These are phyloP conservation scores for Pyronema domesticum DNA, from an alignment of 495 filamentous ascomycete species.

Conservation along the genomic window DNA sequence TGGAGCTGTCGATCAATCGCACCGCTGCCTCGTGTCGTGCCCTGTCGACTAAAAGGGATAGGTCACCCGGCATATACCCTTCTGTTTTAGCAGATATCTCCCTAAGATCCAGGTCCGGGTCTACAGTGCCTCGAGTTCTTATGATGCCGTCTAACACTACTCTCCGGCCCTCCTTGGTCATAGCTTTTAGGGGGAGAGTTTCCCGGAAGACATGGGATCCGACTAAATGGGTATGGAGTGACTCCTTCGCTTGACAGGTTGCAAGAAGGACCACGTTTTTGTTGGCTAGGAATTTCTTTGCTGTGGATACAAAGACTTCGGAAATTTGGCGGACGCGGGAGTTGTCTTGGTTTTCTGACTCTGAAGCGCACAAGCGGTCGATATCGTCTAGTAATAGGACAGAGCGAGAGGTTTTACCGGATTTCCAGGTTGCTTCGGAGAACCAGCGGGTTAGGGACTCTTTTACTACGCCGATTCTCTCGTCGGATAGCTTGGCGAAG, in stretches of 20 bases:
- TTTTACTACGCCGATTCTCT: conserved; percentile 76
- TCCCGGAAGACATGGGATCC: conserved; percentile 67
- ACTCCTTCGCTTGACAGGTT: conserved; percentile 82
- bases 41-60: conserved; percentile 66
- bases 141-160: conserved; percentile 60
- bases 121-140: conserved; percentile 21
- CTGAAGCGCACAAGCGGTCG: conserved; percentile 75
- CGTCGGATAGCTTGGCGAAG: conserved; percentile 45
- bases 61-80: conserved; percentile 92
- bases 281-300: conserved; percentile 56
- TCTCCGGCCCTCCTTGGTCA: conserved; percentile 77
- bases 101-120: conserved; percentile 68
- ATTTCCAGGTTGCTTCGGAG: conserved; percentile 75
- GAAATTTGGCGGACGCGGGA: conserved; percentile 80
- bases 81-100: conserved; percentile 85
- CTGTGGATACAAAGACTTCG: conserved; percentile 67
- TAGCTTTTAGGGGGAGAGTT: conserved; percentile 68
- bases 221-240: conserved; percentile 59
- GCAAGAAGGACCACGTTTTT: conserved; percentile 61
- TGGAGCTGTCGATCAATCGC: conserved; percentile 37
- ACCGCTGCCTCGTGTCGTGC: conserved; percentile 85
- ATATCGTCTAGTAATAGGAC: conserved; percentile 82
- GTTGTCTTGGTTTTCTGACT: conserved; percentile 87
- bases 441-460: conserved; percentile 70
- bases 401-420: conserved; percentile 61